phyloP scores from a whole-genome alignment of 129 eudicot species.

The Erigeron canadensis region DNA sequence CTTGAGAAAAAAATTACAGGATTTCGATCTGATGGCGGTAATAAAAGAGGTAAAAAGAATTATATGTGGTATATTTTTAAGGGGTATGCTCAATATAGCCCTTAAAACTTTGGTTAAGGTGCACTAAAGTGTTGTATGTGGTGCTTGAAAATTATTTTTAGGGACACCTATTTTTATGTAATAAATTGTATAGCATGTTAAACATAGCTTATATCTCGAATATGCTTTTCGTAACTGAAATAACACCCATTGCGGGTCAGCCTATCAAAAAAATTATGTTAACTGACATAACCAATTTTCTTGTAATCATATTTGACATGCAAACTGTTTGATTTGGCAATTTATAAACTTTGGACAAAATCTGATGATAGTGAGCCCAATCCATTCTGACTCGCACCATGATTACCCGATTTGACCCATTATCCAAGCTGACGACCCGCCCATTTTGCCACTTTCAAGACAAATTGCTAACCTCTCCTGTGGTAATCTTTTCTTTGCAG shows the following conservation, averaged over 20 bases:
- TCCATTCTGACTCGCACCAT: not conserved
- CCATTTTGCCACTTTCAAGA: slow-evolving; percentile 8
- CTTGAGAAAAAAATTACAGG: not conserved
- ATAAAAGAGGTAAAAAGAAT: not conserved
- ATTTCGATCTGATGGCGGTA: not conserved
- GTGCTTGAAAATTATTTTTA: no score
- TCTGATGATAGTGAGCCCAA: not conserved
- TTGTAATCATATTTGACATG: not conserved
- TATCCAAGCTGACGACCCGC: not conserved
- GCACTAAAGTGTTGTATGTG: no score
- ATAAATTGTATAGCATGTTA: no score
- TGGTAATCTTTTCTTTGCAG: slow-evolving; percentile 71
- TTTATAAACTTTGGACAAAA: no score
- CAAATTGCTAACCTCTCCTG: slow-evolving; percentile 65
- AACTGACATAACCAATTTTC: not conserved
- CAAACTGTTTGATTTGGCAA: no score
- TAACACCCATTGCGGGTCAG: no score
- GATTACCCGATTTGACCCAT: slow-evolving; percentile 6
- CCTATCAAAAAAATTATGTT: no score
- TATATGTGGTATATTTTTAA: not conserved
- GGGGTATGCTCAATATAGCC: not conserved
- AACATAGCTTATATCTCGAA: no score
- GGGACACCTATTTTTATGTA: no score
- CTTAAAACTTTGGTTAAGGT: no score
- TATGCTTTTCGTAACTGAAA: no score